Base-by-base conservation (phyloP, 257 asterid genomes). In the Datura wrightii region DNA sequence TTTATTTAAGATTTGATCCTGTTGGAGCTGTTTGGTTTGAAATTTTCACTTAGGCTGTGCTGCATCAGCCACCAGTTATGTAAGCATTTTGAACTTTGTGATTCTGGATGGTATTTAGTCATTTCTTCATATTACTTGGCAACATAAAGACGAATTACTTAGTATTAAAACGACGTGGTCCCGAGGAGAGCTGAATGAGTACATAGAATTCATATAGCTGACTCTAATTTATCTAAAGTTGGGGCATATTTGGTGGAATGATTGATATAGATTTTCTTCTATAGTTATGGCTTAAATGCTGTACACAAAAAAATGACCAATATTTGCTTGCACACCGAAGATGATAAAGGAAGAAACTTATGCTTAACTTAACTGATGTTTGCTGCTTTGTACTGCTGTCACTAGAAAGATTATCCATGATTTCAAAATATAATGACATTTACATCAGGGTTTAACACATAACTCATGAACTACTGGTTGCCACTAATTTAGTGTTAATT, bases 21-120 rank as follows among this genome's bases (percentile, higher is more conserved):
- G 46, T 76, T 76, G 82, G 44, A 53, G 82, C 82, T 76, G 81
- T 76, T 10, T 46, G 41, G 6, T 72, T 72, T 19, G 80, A 72
- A 72, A 72, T 8, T 2, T 70, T 72, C 56, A 72, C 16, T 72
- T 44, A 2, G 39, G 39, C 58, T n/a, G 39, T n/a, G 56, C 39
- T n/a, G 79, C 56, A 44, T 44, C 79, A 44, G 56, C 80, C 44
- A n/a, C 10, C 13, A 46, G n/a, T 72, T 44, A 44, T 6, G 80
- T 10, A 44, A 44, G 58, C 41, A 44, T 72, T 71, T 44, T 72
- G 80, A 72, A 72, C 80, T 72, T 72, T 44, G 79, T 70, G 80
- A 44, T 72, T 72, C 80, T 72, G 56, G 80, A 44, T 72, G 18
- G 39, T 72, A 24, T 72, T 72, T 72, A 72, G 58, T 6, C 42